phyloP scores from a whole-genome alignment of 441 rosid genomes.

The Pelargonium cotyledonis region DNA sequence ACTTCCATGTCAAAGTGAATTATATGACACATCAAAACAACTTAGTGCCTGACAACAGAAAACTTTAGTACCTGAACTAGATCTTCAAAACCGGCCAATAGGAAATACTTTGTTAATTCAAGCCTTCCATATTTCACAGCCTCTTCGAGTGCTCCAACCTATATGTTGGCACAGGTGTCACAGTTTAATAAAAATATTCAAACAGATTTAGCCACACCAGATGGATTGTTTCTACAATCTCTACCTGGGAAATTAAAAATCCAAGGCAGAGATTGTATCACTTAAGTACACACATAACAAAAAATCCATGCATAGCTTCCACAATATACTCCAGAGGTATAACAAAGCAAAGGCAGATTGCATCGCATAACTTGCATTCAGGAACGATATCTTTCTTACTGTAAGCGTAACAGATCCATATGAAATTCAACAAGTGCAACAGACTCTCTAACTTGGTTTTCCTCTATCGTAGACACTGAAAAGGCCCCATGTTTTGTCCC shows the following conservation, averaged over 20 bases:
- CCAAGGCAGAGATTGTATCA: background rate
- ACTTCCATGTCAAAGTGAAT: too few relatives aligned
- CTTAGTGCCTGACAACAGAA: background rate
- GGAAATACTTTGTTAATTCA: slow-evolving; percentile 58
- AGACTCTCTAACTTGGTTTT: too few relatives aligned
- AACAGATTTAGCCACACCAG: background rate
- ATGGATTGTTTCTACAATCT: background rate
- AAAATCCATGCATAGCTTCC: too few relatives aligned
- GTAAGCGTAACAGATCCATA: too few relatives aligned
- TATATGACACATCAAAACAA: background rate
- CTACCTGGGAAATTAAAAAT: background rate
- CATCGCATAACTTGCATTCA: too few relatives aligned
- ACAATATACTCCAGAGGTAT: too few relatives aligned
- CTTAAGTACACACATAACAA: background rate
- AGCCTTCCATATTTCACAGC: slow-evolving; percentile 69
- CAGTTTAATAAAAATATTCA: background rate
- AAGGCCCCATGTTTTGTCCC: too few relatives aligned
- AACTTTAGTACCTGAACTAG: slow-evolving; percentile 50
- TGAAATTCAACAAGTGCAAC: too few relatives aligned
- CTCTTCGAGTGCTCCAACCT: slow-evolving; percentile 75
- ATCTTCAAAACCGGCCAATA: slow-evolving; percentile 36
- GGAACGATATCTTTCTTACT: too few relatives aligned
- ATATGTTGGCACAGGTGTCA: slow-evolving; percentile 12
- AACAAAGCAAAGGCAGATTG: too few relatives aligned
- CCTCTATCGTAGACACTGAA: too few relatives aligned